phyloP scores from a whole-genome alignment of 306 rosid genomes.

The Arachis hypogaea region DNA sequence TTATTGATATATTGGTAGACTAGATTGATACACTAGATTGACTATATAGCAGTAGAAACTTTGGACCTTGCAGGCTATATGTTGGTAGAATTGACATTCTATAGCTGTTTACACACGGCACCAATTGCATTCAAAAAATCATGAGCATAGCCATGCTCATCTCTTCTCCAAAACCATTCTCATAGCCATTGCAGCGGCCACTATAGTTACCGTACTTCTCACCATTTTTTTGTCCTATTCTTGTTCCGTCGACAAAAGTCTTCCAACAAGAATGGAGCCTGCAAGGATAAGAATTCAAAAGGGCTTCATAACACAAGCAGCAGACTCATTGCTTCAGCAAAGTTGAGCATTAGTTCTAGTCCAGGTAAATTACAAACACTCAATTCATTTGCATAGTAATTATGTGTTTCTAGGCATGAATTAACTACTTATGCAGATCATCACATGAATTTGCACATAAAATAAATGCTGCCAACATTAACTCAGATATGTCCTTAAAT shows the following conservation, averaged over 20 bases:
- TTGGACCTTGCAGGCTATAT: too few relatives aligned
- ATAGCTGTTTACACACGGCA: slow-evolving; percentile 25
- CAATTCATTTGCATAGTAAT: background rate
- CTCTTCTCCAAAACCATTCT: too few relatives aligned
- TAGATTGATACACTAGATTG: too few relatives aligned
- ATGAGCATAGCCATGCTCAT: slow-evolving; percentile 40
- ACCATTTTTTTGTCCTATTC: too few relatives aligned
- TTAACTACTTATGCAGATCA: too few relatives aligned
- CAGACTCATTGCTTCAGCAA: slow-evolving; percentile 63
- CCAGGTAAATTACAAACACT: slow-evolving; percentile 61
- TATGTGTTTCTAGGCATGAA: too few relatives aligned
- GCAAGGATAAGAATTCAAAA: slow-evolving; percentile 42
- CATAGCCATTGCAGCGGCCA: too few relatives aligned
- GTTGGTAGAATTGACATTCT: too few relatives aligned
- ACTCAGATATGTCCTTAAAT: slow-evolving; percentile 1
- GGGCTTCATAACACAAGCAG: slow-evolving; percentile 49
- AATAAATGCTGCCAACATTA: slow-evolving; percentile 2
- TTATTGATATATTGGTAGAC: too few relatives aligned
- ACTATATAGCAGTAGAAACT: too few relatives aligned
- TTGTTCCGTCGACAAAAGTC: too few relatives aligned
- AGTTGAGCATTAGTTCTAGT: slow-evolving; percentile 57
- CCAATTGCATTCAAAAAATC: slow-evolving; percentile 40
- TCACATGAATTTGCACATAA: background rate
- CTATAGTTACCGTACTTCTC: too few relatives aligned
- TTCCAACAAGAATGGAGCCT: slow-evolving; percentile 31